Evolutionary conservation across 495 filamentous ascomycete genomes (phyloP).

Genomic region (Emericellopsis terricola): DNA sequence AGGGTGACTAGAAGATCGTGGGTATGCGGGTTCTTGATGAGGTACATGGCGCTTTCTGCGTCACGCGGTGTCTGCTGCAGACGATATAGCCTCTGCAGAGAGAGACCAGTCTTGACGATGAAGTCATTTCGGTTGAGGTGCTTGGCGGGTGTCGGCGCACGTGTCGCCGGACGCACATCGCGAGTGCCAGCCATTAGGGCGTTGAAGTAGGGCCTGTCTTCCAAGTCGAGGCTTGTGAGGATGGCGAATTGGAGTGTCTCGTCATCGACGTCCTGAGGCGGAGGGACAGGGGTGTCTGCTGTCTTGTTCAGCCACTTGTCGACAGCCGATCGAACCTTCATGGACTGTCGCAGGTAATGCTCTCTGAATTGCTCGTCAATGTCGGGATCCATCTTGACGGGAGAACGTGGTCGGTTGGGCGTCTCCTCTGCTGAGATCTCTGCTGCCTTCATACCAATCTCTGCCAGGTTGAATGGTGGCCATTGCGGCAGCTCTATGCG

Average conservation of each 20-base stretch:
- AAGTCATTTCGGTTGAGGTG: conserved; percentile 35
- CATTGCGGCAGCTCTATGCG: conserved; percentile 67
- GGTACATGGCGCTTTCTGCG: conserved; percentile 71
- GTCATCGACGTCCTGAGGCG: conserved; percentile 75
- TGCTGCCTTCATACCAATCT: conserved; percentile 35
- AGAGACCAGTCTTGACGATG: conserved; percentile 49
- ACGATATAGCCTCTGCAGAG: conserved; percentile 74
- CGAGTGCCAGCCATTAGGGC: conserved; percentile 55
- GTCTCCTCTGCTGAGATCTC: conserved; percentile 21
- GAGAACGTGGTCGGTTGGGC: conserved; percentile 32
- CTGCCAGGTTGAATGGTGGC: conserved; percentile 68
- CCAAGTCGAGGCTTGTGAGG: conserved; percentile 61
- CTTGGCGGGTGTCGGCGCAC: conserved; percentile 36
- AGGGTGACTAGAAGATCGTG: conserved; percentile 82
- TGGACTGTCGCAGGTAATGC: conserved; percentile 73
- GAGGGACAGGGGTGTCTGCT: conserved; percentile 47
- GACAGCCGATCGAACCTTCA: conserved; percentile 68
- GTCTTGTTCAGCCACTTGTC: conserved; percentile 73
- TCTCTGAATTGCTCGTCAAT: conserved; percentile 80
- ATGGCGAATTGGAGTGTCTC: conserved; percentile 87
- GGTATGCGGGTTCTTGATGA: conserved; percentile 63
- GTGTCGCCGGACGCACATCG: conserved; percentile 31
- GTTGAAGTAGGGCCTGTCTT: conserved; percentile 62
- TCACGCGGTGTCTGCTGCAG: conserved; percentile 54
- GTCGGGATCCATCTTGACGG: conserved; percentile 78